Base-by-base conservation (phyloP, 345 rosid genomes). In the Stellera chamaejasme region DNA sequence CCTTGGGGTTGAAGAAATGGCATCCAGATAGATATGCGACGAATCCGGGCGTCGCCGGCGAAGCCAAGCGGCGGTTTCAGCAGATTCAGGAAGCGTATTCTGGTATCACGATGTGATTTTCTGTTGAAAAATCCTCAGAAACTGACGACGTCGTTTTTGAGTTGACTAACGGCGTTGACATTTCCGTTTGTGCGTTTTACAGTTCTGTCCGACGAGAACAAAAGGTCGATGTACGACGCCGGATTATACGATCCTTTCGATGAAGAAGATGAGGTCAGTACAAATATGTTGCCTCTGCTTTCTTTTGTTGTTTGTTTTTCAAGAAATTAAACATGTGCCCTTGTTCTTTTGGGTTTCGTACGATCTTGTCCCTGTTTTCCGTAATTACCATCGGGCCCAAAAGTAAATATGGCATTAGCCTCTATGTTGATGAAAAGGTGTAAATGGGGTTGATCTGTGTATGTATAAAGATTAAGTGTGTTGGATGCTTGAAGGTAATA, bases 81-180 rank as follows among this genome's bases (percentile, higher is more conserved):
- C 88, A 83, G 71, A 85, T 91, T 25, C 96, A 91, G 50, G 96
- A 91, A 69, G 98, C 98, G 19, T 91, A 91, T 48, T 78, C 95
- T 23, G 98, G 98, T 91, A 67, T 58, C 60, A 3, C 46, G 23
- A 4, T 14, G 7, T 2, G 10, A 6, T 43, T 15, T 6, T 11
- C 2, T 6, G n/a, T 45, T 23, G 41, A 19, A 19, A 19, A 5
- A 15, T 11, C 42, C 39, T 44, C 1, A 32, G 39, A 32, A 32
- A 32, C 9, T 32, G 28, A 55, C 51, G 61, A 32, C 51, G 49
- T 13, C 43, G 15, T 13, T 39, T 4, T 14, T 10, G 39, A 5
- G 39, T 32, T 32, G 39, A 32, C 39, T 32, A 8, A 32, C 39
- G 39, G 39, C 25, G 13, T 48, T 39, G 11, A 16, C 3, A 5